phyloP scores from a whole-genome alignment of 1,139 yeast genomes.

The Williopsis jadinii region DNA sequence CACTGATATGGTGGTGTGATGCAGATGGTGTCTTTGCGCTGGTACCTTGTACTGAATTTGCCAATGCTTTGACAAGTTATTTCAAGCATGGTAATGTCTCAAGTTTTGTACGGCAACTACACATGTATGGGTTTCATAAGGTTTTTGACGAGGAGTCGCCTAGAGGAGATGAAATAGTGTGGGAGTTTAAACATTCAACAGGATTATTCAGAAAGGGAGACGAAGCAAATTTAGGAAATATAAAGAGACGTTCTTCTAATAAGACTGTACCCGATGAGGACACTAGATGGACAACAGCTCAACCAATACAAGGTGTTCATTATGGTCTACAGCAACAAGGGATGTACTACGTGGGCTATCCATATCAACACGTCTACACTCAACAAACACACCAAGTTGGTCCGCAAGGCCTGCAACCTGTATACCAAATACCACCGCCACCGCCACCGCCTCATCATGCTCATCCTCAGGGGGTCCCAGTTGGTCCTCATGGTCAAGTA shows the following conservation, averaged over 20 bases:
- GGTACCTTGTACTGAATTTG: slow-evolving; percentile 60
- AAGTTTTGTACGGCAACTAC: slow-evolving; percentile 63
- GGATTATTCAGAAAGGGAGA: slow-evolving; percentile 77
- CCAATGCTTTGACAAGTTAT: slow-evolving; percentile 55
- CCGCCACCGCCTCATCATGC: background rate
- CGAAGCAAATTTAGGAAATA: slow-evolving; percentile 52
- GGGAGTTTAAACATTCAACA: slow-evolving; percentile 88
- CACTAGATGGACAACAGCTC: slow-evolving; percentile 10
- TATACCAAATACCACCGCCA: background rate
- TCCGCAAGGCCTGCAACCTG: background rate
- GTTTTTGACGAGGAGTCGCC: slow-evolving; percentile 31
- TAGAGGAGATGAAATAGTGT: slow-evolving; percentile 30
- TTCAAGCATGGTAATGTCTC: slow-evolving; percentile 77
- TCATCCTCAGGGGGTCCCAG: background rate
- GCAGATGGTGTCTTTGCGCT: slow-evolving; percentile 54
- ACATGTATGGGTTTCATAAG: slow-evolving; percentile 77
- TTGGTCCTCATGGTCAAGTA: background rate
- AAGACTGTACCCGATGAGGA: slow-evolving; percentile 22
- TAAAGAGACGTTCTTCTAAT: slow-evolving; percentile 50
- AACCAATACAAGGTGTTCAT: slow-evolving; percentile 1
- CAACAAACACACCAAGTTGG: slow-evolving; percentile 3
- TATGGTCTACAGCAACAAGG: background rate
- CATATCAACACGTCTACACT: slow-evolving; percentile 1
- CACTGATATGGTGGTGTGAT: slow-evolving; percentile 75
- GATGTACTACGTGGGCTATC: background rate